Conservation (phyloP, 2,329 filamentous ascomycete species). For the Colletotrichum tanaceti region DNA sequence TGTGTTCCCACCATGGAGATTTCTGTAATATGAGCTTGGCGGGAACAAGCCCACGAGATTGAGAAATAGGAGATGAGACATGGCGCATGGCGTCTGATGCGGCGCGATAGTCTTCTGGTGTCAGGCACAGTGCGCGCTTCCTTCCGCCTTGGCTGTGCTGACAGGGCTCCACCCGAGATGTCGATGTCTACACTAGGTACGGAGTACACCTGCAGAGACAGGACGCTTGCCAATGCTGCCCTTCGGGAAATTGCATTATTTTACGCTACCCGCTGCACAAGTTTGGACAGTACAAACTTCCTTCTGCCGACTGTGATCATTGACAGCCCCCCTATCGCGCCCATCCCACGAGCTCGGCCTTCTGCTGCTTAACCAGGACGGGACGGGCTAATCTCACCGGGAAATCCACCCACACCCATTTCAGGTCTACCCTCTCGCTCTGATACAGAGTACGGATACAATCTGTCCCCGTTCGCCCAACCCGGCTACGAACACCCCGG, state of each 20-base stretch:
- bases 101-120: slow-evolving; percentile 37
- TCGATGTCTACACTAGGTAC: slow-evolving; percentile 10
- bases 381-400: slow-evolving; percentile 56
- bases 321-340: slow-evolving; percentile 46
- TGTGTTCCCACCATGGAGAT: slow-evolving; percentile 40
- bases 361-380: slow-evolving; percentile 39
- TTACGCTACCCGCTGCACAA: slow-evolving; percentile 23
- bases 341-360: slow-evolving; percentile 43
- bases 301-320: slow-evolving; percentile 15
- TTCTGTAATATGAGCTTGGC: slow-evolving; percentile 40
- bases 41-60: slow-evolving; percentile 14
- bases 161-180: not conserved
- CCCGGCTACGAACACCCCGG: slow-evolving; percentile 24
- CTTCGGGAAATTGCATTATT: slow-evolving; percentile 26
- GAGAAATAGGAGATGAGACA: slow-evolving; percentile 40
- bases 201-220: slow-evolving; percentile 16
- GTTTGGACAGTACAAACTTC: not conserved
- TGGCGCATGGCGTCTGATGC: slow-evolving; percentile 40
- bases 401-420: slow-evolving; percentile 55
- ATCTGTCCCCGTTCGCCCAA: not conserved
- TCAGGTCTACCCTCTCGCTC: slow-evolving; percentile 15
- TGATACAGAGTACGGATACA: no score
- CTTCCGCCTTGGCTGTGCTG: slow-evolving; percentile 14
- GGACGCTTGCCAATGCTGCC: slow-evolving; percentile 8
- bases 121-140: slow-evolving; percentile 29